Evolutionary conservation across 257 asterid species (phyloP), one percentile per base, ranked within the genome.

Genomic region (Scutellaria minor): DNA sequence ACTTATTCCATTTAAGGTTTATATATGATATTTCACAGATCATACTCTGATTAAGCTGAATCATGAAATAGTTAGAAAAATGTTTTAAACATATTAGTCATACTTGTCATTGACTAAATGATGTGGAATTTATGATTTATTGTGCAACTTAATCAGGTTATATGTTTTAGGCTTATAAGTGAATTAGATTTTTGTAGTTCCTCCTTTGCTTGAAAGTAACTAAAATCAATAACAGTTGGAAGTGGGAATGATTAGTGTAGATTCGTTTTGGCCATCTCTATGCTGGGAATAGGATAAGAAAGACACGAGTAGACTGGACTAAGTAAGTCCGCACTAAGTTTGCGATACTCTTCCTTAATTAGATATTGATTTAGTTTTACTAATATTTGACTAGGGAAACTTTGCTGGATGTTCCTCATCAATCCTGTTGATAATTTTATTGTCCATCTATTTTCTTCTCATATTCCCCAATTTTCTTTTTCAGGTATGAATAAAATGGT

Each of bases 401-500:
- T 13, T 18, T 64, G 35, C 39, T 18, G 4, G 8, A 48, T 14
- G 72, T 50, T 67, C 39, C 9, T 50, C 37, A 31, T 31, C 37
- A 4, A 4, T 31, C 37, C 37, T 31, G 37, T 31, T 4, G n/a
- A 66, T 51, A 10, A 37, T 52, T 68, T n/a, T 39, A 27, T 15
- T 7, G 11, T 40, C 51, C 14, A 31, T 42, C 59, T 9, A n/a
- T 35, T 69, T 63, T 64, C 37, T 24, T 22, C 53, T 70, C 56
- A 48, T 9, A 7, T 42, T 5, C 14, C 14, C 35, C 20, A 75
- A n/a, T 69, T 44, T 46, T 64, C 18, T 55, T 75, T 63, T 68
- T 73, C 55, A 95, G 99, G 98, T 70, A 95, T 95, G 99, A 92
- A 95, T 81, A 92, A 95, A 84, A 90, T 95, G 98, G 99, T 95